phyloP scores from a whole-genome alignment of 495 filamentous ascomycete genomes.

The Lindgomyces ingoldianus region DNA sequence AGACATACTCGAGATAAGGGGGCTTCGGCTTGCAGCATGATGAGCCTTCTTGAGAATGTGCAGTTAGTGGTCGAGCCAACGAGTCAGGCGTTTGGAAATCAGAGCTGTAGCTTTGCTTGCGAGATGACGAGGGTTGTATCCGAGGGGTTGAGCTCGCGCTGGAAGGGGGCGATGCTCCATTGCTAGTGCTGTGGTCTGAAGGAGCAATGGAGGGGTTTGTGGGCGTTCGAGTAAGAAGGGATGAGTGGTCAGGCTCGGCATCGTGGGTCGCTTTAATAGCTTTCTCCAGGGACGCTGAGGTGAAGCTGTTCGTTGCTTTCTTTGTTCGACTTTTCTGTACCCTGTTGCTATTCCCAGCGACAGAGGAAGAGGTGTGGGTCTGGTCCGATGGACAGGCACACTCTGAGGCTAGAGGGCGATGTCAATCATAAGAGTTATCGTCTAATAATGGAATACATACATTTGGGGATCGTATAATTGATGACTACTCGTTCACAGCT shows the following conservation, averaged over 20 bases:
- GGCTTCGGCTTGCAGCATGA: slow-evolving; percentile 32
- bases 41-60: slow-evolving; percentile 13
- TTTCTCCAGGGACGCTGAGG: slow-evolving; percentile 17
- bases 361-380: slow-evolving; percentile 1
- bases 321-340: slow-evolving; percentile 28
- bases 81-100: slow-evolving; percentile 1
- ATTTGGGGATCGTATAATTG: slow-evolving; percentile 42
- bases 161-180: slow-evolving; percentile 31
- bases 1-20: background rate
- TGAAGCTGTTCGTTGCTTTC: slow-evolving; percentile 26
- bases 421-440: slow-evolving; percentile 4
- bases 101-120: slow-evolving; percentile 14
- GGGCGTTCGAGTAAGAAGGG: slow-evolving; percentile 16
- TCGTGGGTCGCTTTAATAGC: slow-evolving; percentile 31
- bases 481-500: slow-evolving; percentile 57
- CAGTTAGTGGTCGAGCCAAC: slow-evolving; percentile 9
- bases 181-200: slow-evolving; percentile 30
- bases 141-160: slow-evolving; percentile 36
- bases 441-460: slow-evolving; percentile 16
- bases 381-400: slow-evolving; percentile 27
- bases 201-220: slow-evolving; percentile 19
- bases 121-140: slow-evolving; percentile 14
- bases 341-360: slow-evolving; percentile 7
- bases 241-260: slow-evolving; percentile 14
- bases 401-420: slow-evolving; percentile 19